These are phyloP conservation scores for Grosmannia huntii DNA, from an alignment of 2,329 filamentous ascomycete species.

Conservation along the genomic window DNA sequence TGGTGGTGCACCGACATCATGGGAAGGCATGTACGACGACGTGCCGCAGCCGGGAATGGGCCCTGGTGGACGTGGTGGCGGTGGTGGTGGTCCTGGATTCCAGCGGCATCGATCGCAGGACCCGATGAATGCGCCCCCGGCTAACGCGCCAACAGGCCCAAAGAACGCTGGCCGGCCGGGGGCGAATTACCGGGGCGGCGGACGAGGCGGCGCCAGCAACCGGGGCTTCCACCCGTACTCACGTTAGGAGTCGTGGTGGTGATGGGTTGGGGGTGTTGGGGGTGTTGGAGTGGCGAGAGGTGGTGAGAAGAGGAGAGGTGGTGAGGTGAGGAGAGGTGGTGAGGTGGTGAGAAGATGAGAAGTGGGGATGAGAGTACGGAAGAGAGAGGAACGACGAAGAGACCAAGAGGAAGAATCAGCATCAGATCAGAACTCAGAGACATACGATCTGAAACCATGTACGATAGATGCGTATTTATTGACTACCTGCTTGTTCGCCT, in stretches of 20 bases:
- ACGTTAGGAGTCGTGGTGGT: conserved; percentile 12
- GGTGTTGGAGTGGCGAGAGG: not conserved
- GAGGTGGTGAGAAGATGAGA: not conserved
- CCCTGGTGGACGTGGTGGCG: conserved; percentile 20
- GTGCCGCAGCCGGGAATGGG: conserved; percentile 57
- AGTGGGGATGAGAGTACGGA: not conserved
- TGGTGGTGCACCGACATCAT: conserved; percentile 58
- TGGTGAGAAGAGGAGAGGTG: not conserved
- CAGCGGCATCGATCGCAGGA: conserved; percentile 20
- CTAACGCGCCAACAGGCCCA: conserved; percentile 83
- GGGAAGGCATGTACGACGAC: conserved; percentile 98
- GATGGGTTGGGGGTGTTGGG: not conserved
- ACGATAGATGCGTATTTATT: not conserved
- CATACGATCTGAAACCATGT: no score
- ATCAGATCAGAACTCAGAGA: no score
- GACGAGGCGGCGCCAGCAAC: conserved; percentile 33
- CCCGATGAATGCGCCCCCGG: conserved; percentile 50
- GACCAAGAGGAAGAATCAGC: no score
- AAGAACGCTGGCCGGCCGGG: conserved; percentile 90
- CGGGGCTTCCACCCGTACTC: conserved; percentile 71
- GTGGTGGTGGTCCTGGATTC: conserved; percentile 21
- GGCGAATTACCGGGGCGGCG: conserved; percentile 85
- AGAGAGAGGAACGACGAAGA: no score
- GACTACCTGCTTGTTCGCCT: not conserved
- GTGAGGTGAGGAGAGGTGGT: no score